Percentiles rank a stretch among this genome's conserved stretches.
Evolutionary conservation across 306 rosid genomes (phyloP).

Genomic region (Acacia confusa): DNA sequence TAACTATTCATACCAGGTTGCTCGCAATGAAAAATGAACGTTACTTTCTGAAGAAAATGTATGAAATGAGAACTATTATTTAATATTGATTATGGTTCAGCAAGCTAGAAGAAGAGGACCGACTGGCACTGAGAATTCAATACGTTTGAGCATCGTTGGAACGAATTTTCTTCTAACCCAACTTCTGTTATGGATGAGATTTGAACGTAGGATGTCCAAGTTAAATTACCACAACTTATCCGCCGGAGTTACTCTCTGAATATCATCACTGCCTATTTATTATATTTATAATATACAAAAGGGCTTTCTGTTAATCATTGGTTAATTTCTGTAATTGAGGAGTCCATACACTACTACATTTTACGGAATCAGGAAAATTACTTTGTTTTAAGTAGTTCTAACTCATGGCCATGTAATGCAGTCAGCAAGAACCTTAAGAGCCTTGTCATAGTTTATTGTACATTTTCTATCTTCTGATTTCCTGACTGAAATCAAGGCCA

Average conservation of each 20-base stretch:
- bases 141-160: neutral
- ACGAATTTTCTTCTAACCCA: neutral
- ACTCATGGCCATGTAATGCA: neutral
- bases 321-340: neutral
- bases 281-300: neutral
- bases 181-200: neutral
- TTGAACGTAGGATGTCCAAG: neutral
- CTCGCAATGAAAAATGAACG: neutral
- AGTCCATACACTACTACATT: neutral
- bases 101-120: neutral
- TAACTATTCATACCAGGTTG: neutral
- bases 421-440: neutral
- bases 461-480: slow-evolving; percentile 14
- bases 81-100: neutral
- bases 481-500: slow-evolving; percentile 3
- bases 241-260: neutral
- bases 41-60: neutral
- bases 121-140: neutral
- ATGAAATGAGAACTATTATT: neutral
- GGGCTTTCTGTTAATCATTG: neutral
- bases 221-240: neutral
- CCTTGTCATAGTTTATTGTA: neutral
- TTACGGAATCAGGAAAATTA: neutral
- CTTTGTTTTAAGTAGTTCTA: neutral
- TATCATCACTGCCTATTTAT: neutral